phyloP scores from a whole-genome alignment of 306 rosid species.

The Sophora flavescens region DNA sequence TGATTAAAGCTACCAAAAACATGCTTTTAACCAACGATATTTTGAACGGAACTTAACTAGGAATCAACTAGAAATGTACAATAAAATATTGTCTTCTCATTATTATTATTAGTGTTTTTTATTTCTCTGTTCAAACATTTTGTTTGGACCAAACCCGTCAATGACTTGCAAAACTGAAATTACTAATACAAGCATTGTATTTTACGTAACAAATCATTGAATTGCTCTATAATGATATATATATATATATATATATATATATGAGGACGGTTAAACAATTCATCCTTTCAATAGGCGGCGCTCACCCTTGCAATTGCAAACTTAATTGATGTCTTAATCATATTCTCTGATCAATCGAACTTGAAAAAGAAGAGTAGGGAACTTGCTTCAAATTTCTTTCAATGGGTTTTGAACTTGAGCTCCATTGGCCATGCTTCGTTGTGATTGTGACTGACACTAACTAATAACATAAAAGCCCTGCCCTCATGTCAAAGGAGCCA shows the following conservation, averaged over 20 bases:
- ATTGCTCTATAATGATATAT: too few relatives aligned
- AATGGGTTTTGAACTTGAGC: background rate
- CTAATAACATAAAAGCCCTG: background rate
- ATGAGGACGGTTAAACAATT: background rate
- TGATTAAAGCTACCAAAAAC: too few relatives aligned
- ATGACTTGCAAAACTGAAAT: slow-evolving; percentile 34
- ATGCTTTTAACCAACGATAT: too few relatives aligned
- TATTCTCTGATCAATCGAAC: background rate
- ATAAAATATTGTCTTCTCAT: slow-evolving; percentile 2
- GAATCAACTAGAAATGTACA: slow-evolving; percentile 20
- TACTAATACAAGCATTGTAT: background rate
- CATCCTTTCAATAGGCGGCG: background rate
- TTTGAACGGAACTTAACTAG: too few relatives aligned
- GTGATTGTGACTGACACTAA: too few relatives aligned
- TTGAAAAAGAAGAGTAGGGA: background rate
- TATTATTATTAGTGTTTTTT: background rate
- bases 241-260: too few relatives aligned
- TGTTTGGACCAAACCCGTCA: slow-evolving; percentile 38
- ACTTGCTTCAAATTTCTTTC: background rate
- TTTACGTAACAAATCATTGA: slow-evolving; percentile 29
- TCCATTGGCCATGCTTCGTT: background rate
- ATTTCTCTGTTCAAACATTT: background rate
- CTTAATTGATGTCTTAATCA: background rate
- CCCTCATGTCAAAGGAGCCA: background rate
- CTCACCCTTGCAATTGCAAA: background rate